Evolutionary conservation across 2,329 filamentous ascomycete species (phyloP), one percentile per base, ranked within the genome.

Genomic region (Eurotiales sp.): DNA sequence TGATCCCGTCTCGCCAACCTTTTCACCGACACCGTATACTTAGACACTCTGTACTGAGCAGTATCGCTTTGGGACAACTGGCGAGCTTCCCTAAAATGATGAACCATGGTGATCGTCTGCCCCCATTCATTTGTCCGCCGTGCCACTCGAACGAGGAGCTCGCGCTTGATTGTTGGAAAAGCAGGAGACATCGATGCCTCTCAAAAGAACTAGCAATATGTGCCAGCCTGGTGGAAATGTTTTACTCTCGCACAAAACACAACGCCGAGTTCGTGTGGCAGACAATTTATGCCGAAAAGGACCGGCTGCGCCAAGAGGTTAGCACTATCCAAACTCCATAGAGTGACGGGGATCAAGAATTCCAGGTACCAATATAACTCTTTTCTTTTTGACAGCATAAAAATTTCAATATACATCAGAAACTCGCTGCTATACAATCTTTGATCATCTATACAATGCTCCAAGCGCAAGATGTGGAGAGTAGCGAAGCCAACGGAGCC

Each of bases 131-230:
- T 10, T 39, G 15, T 37, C 40, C 51, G 14, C 51, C 45, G 14
- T 53, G 51, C 27, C 40, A 49, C 32, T 8, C 45, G 14, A 32
- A 41, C 17, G 51, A 53, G 43, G 40, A 49, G 10, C 27, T 49
- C 22, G 25, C 21, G 3, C 43, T 49, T 17, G 51, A 53, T 17
- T 53, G 51, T 41, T 25, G 25, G 14, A 49, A 19, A 6, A 45
- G 23, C 25, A 27, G 40, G 15, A 53, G n/a, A 14, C 51, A 53
- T 41, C 30, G 23, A 19, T 53, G 51, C 21, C 41, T 53, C 11
- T 23, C 46, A 14, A 45, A 49, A 12, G 40, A 41, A 11, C 30
- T 53, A 21, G 51, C 51, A 48, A 49, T 53, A 45, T 53, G 51
- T 17, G 40, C 39, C 32, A 17, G 51, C 8, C 8, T 49, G 3